Base-by-base conservation (phyloP, 257 asterid genomes). In the Oldenlandia corymbosa region DNA sequence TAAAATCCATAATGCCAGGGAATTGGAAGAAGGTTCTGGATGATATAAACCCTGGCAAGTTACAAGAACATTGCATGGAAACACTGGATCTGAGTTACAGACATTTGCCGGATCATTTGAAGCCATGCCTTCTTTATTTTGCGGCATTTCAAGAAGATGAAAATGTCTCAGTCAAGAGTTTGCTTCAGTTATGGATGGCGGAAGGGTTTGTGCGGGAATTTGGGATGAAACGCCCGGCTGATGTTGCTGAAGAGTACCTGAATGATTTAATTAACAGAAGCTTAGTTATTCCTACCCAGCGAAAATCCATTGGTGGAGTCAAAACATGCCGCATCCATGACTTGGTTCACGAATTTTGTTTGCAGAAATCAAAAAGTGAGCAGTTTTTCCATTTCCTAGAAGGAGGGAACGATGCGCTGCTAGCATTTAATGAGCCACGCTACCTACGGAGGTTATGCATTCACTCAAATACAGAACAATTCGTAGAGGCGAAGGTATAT, bases 61-160 rank as follows among this genome's bases (percentile, higher is more conserved):
- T 18, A 41, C 54, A 4, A 16, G 46, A 36, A 17, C 62, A 32
- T 11, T 41, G 26, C 21, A 41, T 13, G 63, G 28, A 26, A 36
- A 42, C 49, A n/a, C 1, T 66, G 21, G 63, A 66, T 32, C 30
- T 11, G 13, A 66, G 70, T 42, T 66, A 66, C 52, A 53, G 55
- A 7, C 63, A 66, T 55, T 66, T 66, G 21, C 70, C 63, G 11
- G 46, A 30, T n/a, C 17, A 39, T 43, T n/a, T 66, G 5, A 54
- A 21, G 32, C 14, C 62, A 18, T 62, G 67, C 26, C 11, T 62
- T 47, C 67, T 62, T 12, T 62, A 31, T 47, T 62, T 62, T 47
- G 63, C 45, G 18, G 52, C 56, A 21, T 66, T 53, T 16, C 45
- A 23, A 39, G 46, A 54, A 46, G 70, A 66, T 11, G 18, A 5